Percentiles rank a stretch among this genome's conserved stretches.
phyloP scores from a whole-genome alignment of 805 yeast species.

The Lachancea fermentati region DNA sequence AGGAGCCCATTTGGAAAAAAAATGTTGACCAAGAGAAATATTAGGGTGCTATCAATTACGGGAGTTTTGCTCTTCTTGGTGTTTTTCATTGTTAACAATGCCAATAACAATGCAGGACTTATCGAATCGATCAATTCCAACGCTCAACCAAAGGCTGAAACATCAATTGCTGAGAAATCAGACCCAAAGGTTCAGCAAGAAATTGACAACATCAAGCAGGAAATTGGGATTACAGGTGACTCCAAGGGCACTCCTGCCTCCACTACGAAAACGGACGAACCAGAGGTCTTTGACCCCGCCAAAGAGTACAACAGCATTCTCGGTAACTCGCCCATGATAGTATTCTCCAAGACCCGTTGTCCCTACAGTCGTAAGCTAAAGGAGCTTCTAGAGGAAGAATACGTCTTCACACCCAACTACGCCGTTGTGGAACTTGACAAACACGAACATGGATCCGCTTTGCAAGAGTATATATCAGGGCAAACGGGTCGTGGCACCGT shows the following conservation, averaged over 20 bases:
- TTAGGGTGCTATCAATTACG: slow-evolving; percentile 25
- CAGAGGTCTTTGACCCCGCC: slow-evolving; percentile 46
- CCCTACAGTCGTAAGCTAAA: slow-evolving; percentile 76
- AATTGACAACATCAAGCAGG: slow-evolving; percentile 19
- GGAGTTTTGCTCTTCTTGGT: slow-evolving; percentile 22
- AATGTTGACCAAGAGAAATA: slow-evolving; percentile 21
- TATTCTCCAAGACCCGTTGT: slow-evolving; percentile 53
- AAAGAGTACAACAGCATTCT: slow-evolving; percentile 54
- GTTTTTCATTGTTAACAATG: slow-evolving; percentile 25
- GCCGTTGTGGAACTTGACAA: slow-evolving; percentile 74
- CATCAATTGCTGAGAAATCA: not conserved
- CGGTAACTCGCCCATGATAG: slow-evolving; percentile 55
- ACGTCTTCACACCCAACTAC: slow-evolving; percentile 68
- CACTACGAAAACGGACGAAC: slow-evolving; percentile 5
- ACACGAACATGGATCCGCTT: slow-evolving; percentile 66
- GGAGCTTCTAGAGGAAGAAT: slow-evolving; percentile 49
- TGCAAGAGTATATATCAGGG: slow-evolving; percentile 66
- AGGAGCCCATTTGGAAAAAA: no score
- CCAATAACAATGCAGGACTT: slow-evolving; percentile 12
- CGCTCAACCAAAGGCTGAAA: not conserved
- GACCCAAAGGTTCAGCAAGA: slow-evolving; percentile 15
- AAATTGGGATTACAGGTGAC: slow-evolving; percentile 11
- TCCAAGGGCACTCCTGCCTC: slow-evolving; percentile 11
- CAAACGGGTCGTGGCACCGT: slow-evolving; percentile 80
- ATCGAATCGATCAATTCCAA: not conserved